phyloP scores from a whole-genome alignment of 495 filamentous ascomycete genomes.

The Lasiosphaeriaceae sp. region DNA sequence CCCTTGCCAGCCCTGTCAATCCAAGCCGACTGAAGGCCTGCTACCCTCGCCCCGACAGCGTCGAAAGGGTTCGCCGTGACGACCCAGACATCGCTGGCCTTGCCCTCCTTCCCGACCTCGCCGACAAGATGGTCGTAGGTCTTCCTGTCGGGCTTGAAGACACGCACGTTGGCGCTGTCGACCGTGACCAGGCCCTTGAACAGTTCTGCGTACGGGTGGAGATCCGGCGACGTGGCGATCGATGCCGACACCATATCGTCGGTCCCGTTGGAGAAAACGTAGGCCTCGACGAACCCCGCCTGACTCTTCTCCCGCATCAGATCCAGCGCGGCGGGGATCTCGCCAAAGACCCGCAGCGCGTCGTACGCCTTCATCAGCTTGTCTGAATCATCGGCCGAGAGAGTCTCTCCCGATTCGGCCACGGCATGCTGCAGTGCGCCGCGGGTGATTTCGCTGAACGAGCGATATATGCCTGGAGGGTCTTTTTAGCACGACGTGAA shows the following conservation, averaged over 20 bases:
- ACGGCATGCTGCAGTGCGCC: constrained; percentile 63
- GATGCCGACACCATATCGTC: constrained; percentile 59
- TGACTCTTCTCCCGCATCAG: constrained; percentile 28
- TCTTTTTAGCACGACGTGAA: background rate
- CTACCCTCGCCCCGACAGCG: constrained; percentile 52
- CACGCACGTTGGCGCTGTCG: constrained; percentile 50
- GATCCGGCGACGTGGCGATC: constrained; percentile 35
- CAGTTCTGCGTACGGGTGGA: constrained; percentile 28
- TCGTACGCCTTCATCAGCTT: constrained; percentile 65
- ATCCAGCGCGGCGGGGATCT: constrained; percentile 54
- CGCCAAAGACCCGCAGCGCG: constrained; percentile 63
- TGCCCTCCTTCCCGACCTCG: constrained; percentile 45
- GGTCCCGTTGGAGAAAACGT: constrained; percentile 76
- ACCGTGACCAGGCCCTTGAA: constrained; percentile 62
- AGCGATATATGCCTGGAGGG: constrained; percentile 44
- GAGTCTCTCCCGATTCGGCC: constrained; percentile 43
- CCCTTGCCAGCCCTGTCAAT: constrained; percentile 56
- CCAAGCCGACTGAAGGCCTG: constrained; percentile 63
- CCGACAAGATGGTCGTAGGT: constrained; percentile 58
- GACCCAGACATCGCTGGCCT: constrained; percentile 60
- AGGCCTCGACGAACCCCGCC: constrained; percentile 40
- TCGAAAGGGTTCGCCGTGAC: constrained; percentile 81
- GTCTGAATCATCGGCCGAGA: constrained; percentile 40
- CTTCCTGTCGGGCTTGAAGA: constrained; percentile 67
- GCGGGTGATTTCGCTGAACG: constrained; percentile 63